Evolutionary conservation across 495 filamentous ascomycete species (phyloP), one percentile per base, ranked within the genome.

Genomic region (Sporormia fimetaria): DNA sequence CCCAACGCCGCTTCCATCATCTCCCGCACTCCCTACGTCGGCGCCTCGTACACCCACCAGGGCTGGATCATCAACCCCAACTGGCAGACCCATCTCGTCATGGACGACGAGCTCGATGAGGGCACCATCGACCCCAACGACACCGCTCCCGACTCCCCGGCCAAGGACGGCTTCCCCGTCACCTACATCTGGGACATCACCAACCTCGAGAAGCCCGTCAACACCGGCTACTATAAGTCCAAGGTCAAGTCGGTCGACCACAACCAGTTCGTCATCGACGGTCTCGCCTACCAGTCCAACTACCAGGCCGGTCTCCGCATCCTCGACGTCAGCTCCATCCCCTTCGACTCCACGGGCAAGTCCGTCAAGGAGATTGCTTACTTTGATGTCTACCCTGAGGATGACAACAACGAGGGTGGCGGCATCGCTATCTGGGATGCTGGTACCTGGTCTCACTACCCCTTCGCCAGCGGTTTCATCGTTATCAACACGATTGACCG

Each of bases 101-200:
- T 74, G 16, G 74, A 77, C 49, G 73, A 76, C 56, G 73, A 77
- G 55, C 60, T 63, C 45, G 74, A 77, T 49, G 73, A 77, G 59
- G 31, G 49, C 31, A 59, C 71, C 46, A 26, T 32, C 3, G 12
- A 6, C 3, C n/a, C n/a, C n/a, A n/a, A n/a, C n/a, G n/a, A n/a
- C n/a, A n/a, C n/a, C n/a, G n/a, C n/a, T n/a, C n/a, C n/a, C 10
- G 55, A 53, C 15, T 68, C 62, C 10, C 37, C 40, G 10, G 39
- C 26, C 22, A 32, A 33, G 2, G 35, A 44, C 22, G 47, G 47
- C 14, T 20, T 22, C 23, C 37, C 49, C 4, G 38, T 41, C 1
- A 55, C 48, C 2, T 49, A 49, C 31, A 55, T 55, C 49, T 52
- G 37, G 43, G 36, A 55, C 34, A 46, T 52, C 40, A 11, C 21